Conservation (phyloP, 2,329 filamentous ascomycete species). For the Alternaria incomplexa region DNA sequence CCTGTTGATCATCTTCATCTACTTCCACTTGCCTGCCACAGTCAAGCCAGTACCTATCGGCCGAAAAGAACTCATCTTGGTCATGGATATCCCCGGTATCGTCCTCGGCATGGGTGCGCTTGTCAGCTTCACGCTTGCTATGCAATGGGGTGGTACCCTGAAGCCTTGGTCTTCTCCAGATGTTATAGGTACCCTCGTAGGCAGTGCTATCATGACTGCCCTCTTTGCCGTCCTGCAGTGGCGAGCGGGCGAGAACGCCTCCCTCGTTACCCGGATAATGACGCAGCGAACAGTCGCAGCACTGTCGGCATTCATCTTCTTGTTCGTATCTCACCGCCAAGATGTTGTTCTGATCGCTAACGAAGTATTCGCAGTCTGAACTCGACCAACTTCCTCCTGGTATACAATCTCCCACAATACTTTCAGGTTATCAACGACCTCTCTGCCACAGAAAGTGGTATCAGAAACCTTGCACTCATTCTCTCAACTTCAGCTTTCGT, state of each 20-base stretch:
- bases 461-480: conserved; percentile 53
- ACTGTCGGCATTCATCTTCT: not conserved
- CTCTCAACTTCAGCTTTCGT: conserved; percentile 32
- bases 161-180: not conserved
- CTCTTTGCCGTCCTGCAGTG: not conserved
- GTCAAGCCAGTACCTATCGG: not conserved
- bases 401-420: conserved; percentile 58
- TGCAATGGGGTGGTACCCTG: not conserved
- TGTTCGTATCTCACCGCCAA: no score
- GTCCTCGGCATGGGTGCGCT: not conserved
- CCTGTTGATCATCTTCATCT: conserved; percentile 47
- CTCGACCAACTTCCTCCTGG: conserved; percentile 35
- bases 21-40: conserved; percentile 19
- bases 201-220: not conserved
- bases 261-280: not conserved
- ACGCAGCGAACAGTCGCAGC: not conserved
- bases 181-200: not conserved
- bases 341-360: not conserved
- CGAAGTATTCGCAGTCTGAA: conserved; percentile 12
- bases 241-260: not conserved
- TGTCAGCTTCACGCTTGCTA: not conserved
- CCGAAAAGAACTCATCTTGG: not conserved
- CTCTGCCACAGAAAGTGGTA: conserved; percentile 46
- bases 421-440: conserved; percentile 53
- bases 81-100: not conserved